Percentiles rank a stretch among this genome's conserved stretches.
These are phyloP conservation scores for Cryptococcus jaspeensis DNA, from an alignment of 1,284 basidiomycete genomes.

Conservation along the genomic window DNA sequence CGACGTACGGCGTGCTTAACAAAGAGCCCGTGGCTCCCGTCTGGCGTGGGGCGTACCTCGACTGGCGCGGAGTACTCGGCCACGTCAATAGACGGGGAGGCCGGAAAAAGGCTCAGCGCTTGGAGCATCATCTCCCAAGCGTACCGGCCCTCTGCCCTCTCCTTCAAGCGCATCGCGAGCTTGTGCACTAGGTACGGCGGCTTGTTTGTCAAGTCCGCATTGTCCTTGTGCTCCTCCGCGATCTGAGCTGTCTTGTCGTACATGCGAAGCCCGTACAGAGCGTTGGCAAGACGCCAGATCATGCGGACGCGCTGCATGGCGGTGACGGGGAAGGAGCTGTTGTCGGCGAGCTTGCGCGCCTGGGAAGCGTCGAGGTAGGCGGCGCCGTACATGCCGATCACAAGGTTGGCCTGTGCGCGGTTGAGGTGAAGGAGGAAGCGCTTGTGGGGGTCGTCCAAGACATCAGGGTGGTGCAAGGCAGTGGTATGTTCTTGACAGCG, in stretches of 20 bases:
- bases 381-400: background rate
- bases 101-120: background rate
- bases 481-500: conserved; percentile 1
- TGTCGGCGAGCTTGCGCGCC: background rate
- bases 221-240: background rate
- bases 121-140: conserved; percentile 1
- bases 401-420: conserved; percentile 4
- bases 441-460: background rate
- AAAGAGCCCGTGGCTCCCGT: conserved; percentile 2
- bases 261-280: conserved; percentile 1
- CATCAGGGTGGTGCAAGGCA: background rate
- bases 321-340: background rate
- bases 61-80: conserved; percentile 9
- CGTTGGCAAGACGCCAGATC: conserved; percentile 1
- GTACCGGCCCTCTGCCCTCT: conserved; percentile 1
- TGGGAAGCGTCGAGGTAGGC: conserved; percentile 1
- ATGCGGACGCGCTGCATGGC: background rate
- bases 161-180: background rate
- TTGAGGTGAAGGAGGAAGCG: too few relatives aligned
- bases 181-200: background rate
- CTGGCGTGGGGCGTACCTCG: background rate
- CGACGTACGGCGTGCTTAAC: conserved; percentile 4
- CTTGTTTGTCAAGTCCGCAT: background rate
- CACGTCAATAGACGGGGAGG: conserved; percentile 1
- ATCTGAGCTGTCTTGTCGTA: background rate